Base-by-base conservation (phyloP, 2,329 filamentous ascomycete species). In the Pleoardoris graminearum region DNA sequence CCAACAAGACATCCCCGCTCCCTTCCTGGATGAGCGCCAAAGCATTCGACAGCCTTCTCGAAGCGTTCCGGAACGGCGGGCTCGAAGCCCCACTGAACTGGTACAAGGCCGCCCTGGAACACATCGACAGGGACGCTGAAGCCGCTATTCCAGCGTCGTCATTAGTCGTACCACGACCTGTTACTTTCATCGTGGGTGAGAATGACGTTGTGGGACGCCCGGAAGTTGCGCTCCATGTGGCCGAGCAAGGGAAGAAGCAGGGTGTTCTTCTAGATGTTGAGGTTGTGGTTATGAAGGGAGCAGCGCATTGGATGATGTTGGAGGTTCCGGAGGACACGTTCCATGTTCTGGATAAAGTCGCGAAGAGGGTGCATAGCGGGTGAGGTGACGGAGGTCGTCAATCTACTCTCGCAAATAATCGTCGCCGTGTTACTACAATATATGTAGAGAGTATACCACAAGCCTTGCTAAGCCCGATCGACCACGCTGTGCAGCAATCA, bases 41-140 rank as follows among this genome's bases (percentile, higher is more conserved):
- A 8, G 11, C 25, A 17, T 45, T 21, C 19, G 10, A 6, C 19
- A 14, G 16, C 7, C 17, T 32, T 14, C 6, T 4, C 29, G 10
- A 7, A 1, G 16, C 27, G 2, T 32, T 45, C 19, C 1, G 3
- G 17, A 8, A 36, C 11, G 19, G 17, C 7, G 30, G 30, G 10
- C 36, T 23, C 8, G 19, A 23, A 4, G 29, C 11, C 3, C 42
- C 42, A 8, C 19, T 45, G 14, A 45, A 25, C 7, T 45, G 42
- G 50, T 50, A 51, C 32, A 54, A 51, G 32, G 35, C 52, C 11
- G 29, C 37, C 3, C 39, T 38, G 4, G 7, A 22, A 7, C 21
- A 48, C 17, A 37, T 44, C 1, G 48, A 51, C 21, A 23, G 6
- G 3, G 12, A 16, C 0, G n/a, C 14, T 4, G 39, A 36, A n/a